phyloP scores from a whole-genome alignment of 495 filamentous ascomycete species.

The Hypoxylon trugodes region DNA sequence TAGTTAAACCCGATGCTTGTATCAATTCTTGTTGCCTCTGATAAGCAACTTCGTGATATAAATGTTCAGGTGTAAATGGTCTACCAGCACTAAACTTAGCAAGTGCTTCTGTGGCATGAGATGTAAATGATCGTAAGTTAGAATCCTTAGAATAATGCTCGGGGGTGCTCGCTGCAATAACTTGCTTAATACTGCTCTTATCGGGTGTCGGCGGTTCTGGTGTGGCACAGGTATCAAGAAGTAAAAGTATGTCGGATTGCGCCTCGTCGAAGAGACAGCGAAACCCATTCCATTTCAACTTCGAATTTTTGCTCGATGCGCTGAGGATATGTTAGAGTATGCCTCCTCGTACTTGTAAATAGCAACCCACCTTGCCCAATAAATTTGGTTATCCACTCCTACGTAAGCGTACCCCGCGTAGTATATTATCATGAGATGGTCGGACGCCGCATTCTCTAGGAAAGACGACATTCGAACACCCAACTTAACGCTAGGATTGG shows the following conservation, averaged over 20 bases:
- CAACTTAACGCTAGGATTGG: conserved; percentile 62
- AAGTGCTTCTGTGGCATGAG: conserved; percentile 57
- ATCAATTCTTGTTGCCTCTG: conserved; percentile 52
- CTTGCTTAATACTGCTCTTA: conserved; percentile 61
- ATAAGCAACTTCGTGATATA: conserved; percentile 59
- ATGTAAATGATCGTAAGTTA: conserved; percentile 61
- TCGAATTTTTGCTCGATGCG: conserved; percentile 52
- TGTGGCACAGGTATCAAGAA: conserved; percentile 57
- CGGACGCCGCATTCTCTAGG: conserved; percentile 59
- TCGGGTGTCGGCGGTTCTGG: conserved; percentile 53
- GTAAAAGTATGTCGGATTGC: conserved; percentile 58
- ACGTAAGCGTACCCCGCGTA: conserved; percentile 63
- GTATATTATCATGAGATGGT: conserved; percentile 65
- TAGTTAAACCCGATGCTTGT: conserved; percentile 51
- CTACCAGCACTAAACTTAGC: conserved; percentile 54
- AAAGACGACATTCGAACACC: conserved; percentile 60
- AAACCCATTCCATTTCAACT: conserved; percentile 58
- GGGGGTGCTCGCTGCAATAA: conserved; percentile 61
- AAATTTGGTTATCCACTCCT: conserved; percentile 60
- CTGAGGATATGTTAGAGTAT: conserved; percentile 43
- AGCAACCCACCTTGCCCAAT: conserved; percentile 63
- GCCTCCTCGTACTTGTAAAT: conserved; percentile 5
- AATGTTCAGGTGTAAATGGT: conserved; percentile 57
- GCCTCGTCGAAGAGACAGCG: conserved; percentile 60
- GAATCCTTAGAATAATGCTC: conserved; percentile 56